Evolutionary conservation across 106 monocot species (phyloP).

Genomic region (Platanthera guangdongensis): DNA sequence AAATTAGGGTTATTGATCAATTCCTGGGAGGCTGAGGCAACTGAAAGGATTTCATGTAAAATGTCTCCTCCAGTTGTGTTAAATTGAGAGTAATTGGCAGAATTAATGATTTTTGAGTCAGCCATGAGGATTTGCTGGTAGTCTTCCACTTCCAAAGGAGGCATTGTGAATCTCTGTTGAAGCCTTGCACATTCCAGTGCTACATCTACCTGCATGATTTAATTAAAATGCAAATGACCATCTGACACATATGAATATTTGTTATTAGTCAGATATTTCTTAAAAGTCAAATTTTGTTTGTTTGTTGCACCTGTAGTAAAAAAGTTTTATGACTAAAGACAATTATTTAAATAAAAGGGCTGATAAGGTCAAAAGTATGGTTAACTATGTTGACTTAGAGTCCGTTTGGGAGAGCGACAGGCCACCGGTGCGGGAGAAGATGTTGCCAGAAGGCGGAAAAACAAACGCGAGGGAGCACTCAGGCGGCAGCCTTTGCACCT

Average conservation of each 20-base stretch:
- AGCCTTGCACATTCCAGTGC: constrained; percentile 84
- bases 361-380: too few relatives aligned
- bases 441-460: too few relatives aligned
- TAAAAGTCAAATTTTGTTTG: too few relatives aligned
- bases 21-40: constrained; percentile 64
- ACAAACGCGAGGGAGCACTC: too few relatives aligned
- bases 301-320: too few relatives aligned
- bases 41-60: constrained; percentile 60
- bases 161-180: constrained; percentile 69
- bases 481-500: too few relatives aligned
- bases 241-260: not conserved
- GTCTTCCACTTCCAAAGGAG: constrained; percentile 61
- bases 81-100: constrained; percentile 8
- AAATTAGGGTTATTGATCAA: constrained; percentile 42
- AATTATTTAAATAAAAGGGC: too few relatives aligned
- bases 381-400: too few relatives aligned
- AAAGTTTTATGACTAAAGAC: too few relatives aligned
- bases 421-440: too few relatives aligned
- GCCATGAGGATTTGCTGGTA: constrained; percentile 34
- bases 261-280: not conserved
- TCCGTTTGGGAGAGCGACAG: too few relatives aligned
- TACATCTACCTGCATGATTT: constrained; percentile 52
- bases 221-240: not conserved
- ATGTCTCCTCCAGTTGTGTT: constrained; percentile 28
- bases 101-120: constrained; percentile 31